These are phyloP conservation scores for Cyberlindnera samutprakarnensis DNA, from an alignment of 805 yeast genomes.

Conservation along the genomic window DNA sequence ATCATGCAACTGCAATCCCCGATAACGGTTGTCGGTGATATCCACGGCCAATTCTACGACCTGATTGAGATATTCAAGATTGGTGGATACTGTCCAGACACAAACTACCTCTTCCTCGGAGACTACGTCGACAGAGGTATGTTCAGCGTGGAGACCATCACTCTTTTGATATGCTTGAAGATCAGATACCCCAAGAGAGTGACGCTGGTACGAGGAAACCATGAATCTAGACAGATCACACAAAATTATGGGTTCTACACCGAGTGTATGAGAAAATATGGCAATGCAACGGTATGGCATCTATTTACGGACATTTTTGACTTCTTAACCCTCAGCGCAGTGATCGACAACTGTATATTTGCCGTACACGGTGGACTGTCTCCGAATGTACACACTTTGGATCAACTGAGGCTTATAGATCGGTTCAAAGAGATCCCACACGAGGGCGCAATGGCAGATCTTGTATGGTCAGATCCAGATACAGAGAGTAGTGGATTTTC, in stretches of 20 bases:
- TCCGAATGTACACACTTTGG: constrained; percentile 90
- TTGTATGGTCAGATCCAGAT: constrained; percentile 98
- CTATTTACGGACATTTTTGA: constrained; percentile 91
- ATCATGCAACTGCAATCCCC: constrained; percentile 82
- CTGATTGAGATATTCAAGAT: constrained; percentile 85
- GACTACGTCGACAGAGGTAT: constrained; percentile 96
- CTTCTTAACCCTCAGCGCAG: constrained; percentile 79
- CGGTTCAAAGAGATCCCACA: constrained; percentile 94
- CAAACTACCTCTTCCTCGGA: constrained; percentile 88
- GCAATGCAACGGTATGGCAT: constrained; percentile 74
- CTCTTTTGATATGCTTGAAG: constrained; percentile 73
- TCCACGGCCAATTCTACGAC: constrained; percentile 96
- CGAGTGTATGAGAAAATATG: constrained; percentile 88
- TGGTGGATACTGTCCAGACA: constrained; percentile 90
- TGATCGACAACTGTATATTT: constrained; percentile 82
- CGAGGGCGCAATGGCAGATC: constrained; percentile 98
- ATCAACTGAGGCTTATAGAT: constrained; percentile 85
- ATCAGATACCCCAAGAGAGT: constrained; percentile 84
- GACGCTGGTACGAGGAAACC: constrained; percentile 84
- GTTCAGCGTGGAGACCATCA: constrained; percentile 88
- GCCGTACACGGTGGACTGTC: constrained; percentile 97
- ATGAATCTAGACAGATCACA: constrained; percentile 93
- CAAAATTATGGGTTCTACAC: constrained; percentile 96
- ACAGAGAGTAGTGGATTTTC: constrained; percentile 71
- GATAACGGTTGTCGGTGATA: constrained; percentile 93